Evolutionary conservation across 1,284 basidiomycete species (phyloP).

Genomic region (Cutaneotrichosporon cavernicola): DNA sequence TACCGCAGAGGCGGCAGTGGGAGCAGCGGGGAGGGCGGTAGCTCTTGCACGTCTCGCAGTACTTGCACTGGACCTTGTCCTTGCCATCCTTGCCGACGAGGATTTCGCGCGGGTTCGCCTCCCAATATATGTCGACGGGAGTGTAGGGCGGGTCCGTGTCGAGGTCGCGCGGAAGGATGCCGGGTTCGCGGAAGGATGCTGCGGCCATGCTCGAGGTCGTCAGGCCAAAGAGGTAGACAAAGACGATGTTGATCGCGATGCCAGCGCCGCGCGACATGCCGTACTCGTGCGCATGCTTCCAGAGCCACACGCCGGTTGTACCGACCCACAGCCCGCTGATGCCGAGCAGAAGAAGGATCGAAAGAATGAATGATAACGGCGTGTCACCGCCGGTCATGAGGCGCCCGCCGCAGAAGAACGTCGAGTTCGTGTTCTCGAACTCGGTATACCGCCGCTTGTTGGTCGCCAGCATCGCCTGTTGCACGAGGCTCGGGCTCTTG

Average conservation of each 20-base stretch:
- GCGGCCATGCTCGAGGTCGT: conserved; percentile 41
- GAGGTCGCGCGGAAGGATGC: conserved; percentile 75
- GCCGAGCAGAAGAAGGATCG: conserved; percentile 63
- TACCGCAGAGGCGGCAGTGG: conserved; percentile 92
- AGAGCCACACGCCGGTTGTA: conserved; percentile 82
- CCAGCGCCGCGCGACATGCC: conserved; percentile 73
- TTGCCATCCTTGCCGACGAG: conserved; percentile 72
- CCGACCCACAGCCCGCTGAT: conserved; percentile 77
- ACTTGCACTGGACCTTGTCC: conserved; percentile 81
- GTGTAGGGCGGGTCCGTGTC: conserved; percentile 75
- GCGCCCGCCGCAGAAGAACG: conserved; percentile 68
- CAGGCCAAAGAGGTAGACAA: conserved; percentile 48
- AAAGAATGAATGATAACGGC: conserved; percentile 70
- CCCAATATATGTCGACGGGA: conserved; percentile 61
- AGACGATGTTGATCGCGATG: conserved; percentile 69
- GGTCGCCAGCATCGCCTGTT: conserved; percentile 1
- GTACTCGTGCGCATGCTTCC: conserved; percentile 71
- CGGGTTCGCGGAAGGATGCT: conserved; percentile 79
- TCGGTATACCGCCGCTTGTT: conserved; percentile 59
- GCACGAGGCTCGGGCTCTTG: background rate
- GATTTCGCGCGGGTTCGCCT: conserved; percentile 75
- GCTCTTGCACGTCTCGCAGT: conserved; percentile 82
- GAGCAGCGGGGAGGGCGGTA: conserved; percentile 87
- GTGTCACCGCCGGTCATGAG: conserved; percentile 80
- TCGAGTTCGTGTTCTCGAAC: conserved; percentile 65